Percentiles rank a stretch among this genome's conserved stretches.
These are phyloP conservation scores for Eimeria nieschulzi DNA, from an alignment of 169 alveolate genomes.

Conservation along the genomic window DNA sequence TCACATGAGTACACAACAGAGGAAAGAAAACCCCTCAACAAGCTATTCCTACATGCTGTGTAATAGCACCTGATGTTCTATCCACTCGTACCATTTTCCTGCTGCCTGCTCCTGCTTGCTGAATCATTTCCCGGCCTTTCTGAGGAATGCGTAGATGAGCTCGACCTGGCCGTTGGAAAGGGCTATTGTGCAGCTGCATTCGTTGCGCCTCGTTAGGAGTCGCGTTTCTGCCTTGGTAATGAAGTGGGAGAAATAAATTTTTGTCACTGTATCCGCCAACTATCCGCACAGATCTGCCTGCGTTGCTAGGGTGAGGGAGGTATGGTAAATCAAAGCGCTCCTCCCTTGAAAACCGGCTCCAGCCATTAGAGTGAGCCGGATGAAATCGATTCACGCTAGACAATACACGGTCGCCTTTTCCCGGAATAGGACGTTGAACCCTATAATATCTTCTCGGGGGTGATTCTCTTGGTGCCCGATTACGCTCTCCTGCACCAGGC, in stretches of 20 bases:
- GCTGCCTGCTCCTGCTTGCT: constrained; percentile 9
- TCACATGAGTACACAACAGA: neutral
- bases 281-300: constrained; percentile 53
- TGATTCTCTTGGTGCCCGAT: constrained; percentile 1
- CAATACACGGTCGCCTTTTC: constrained; percentile 7
- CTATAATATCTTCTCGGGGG: constrained; percentile 29
- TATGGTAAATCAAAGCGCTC: constrained; percentile 44
- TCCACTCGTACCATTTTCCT: constrained; percentile 37
- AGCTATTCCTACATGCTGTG: neutral
- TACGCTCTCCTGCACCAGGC: neutral
- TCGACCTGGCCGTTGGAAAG: neutral
- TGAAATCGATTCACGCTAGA: constrained; percentile 22
- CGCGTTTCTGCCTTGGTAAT: neutral
- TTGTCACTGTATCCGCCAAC: constrained; percentile 34
- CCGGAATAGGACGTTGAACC: constrained; percentile 4
- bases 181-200: constrained; percentile 12
- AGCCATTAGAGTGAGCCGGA: neutral
- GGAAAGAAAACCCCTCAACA: neutral
- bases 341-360: constrained; percentile 33
- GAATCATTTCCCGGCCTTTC: neutral
- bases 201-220: constrained; percentile 12
- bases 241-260: constrained; percentile 1
- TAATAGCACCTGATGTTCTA: neutral
- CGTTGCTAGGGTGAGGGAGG: constrained; percentile 6
- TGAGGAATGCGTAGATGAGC: neutral